Percentiles rank a stretch among this genome's conserved stretches.
phyloP scores from a whole-genome alignment of 2,329 filamentous ascomycete species.

The Sphaerostilbella broomeana region DNA sequence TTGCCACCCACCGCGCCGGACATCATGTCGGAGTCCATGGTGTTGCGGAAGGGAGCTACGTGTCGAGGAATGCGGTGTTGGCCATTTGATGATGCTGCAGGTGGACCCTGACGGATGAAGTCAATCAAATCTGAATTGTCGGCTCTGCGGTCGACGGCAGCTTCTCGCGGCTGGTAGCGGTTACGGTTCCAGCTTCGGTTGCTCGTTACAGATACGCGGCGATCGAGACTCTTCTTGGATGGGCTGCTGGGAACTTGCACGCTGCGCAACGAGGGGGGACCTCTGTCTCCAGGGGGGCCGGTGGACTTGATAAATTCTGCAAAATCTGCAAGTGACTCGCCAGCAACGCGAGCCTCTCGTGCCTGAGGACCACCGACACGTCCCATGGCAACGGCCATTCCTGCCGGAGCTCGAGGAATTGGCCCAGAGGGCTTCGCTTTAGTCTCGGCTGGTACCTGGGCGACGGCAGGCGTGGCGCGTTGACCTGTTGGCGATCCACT shows the following conservation, averaged over 20 bases:
- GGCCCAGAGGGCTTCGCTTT: conserved; percentile 16
- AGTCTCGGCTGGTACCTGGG: conserved; percentile 11
- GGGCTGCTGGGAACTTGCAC: conserved; percentile 24
- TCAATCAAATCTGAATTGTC: conserved; percentile 86
- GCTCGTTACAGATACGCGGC: conserved; percentile 32
- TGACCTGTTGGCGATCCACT: conserved; percentile 23
- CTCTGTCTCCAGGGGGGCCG: conserved; percentile 53
- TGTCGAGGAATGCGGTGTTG: conserved; percentile 72
- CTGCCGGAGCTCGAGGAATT: conserved; percentile 19
- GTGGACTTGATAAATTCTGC: conserved; percentile 86
- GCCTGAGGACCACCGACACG: conserved; percentile 34
- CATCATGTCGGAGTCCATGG: conserved; percentile 80
- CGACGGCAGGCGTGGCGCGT: conserved; percentile 3
- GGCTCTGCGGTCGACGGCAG: conserved; percentile 53
- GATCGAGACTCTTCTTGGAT: conserved; percentile 33
- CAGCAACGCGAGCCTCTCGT: conserved; percentile 65
- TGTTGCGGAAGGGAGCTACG: conserved; percentile 79
- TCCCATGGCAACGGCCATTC: conserved; percentile 17
- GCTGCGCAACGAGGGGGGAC: conserved; percentile 30
- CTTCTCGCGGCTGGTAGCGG: conserved; percentile 65
- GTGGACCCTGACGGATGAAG: conserved; percentile 85
- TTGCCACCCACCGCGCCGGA: conserved; percentile 45
- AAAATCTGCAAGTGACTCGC: conserved; percentile 73
- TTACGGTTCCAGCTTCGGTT: conserved; percentile 34
- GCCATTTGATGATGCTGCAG: conserved; percentile 48